Base-by-base conservation (phyloP, 1,139 yeast species). In the Ogataea hybrid region DNA sequence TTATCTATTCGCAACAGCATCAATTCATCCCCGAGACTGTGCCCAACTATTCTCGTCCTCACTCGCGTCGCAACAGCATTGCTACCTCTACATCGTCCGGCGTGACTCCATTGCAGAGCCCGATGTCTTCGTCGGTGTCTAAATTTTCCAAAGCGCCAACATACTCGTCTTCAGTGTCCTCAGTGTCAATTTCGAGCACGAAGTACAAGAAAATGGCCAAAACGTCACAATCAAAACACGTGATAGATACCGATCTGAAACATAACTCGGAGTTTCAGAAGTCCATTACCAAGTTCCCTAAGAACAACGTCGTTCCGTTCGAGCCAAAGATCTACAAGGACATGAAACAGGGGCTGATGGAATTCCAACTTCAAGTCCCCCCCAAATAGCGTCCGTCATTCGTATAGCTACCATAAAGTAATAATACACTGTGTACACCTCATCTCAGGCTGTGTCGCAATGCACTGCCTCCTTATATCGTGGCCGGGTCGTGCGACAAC, bases 281-380 rank as follows among this genome's bases (percentile, higher is more conserved):
- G 15, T 50, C 59, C 37, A 52, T 59, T n/a, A 51, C 59, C 14
- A 58, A 57, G 30, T 59, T 60, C 34, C 58, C 60, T 3, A 58
- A 58, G 35, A 51, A 48, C 25, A 51, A 53, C 23, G 52, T 49
- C 2, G 47, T 41, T 14, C 49, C 56, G 4, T 49, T 51, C 35
- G 51, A 47, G 22, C 63, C 63, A 1, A 55, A 53, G 22, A 54
- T 54, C 9, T 58, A 59, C 35, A 44, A 47, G 9, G 51, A 46
- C 35, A 61, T 61, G 44, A 41, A 48, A 18, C 58, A 61, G 29
- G 64, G 64, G 5, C 35, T 59, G 28, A 53, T 54, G 49, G 62
- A 59, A 43, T 61, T 61, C 35, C 63, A 59, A 36, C 35, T 61
- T 6, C 47, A 55, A 11, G 40, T 55, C 12, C 49, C 51, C n/a